Evolutionary conservation across 2,329 filamentous ascomycete species (phyloP).

Genomic region (Cladosporium sp.): DNA sequence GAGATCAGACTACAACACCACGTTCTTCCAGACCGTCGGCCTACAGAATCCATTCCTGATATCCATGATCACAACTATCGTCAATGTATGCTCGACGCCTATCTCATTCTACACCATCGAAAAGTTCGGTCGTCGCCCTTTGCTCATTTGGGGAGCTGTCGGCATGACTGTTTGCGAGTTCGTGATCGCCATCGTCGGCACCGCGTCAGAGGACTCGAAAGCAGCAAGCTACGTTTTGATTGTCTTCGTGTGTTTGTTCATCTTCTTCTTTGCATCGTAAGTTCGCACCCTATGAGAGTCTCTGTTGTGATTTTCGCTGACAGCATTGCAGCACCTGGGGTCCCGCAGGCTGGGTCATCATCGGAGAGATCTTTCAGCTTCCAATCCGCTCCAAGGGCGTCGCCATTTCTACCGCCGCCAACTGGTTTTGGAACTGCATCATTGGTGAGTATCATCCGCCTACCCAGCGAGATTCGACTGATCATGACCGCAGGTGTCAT

Average conservation of each 20-base stretch:
- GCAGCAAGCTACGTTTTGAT: constrained; percentile 62
- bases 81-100: constrained; percentile 85
- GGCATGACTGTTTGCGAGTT: constrained; percentile 87
- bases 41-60: constrained; percentile 80
- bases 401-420: constrained; percentile 81
- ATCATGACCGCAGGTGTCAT: constrained; percentile 62
- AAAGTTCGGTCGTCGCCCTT: constrained; percentile 74
- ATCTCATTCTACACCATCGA: constrained; percentile 88
- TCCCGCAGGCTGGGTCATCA: constrained; percentile 63
- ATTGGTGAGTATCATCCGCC: not conserved
- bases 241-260: constrained; percentile 86
- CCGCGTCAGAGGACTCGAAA: constrained; percentile 45
- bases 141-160: constrained; percentile 75
- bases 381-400: constrained; percentile 59
- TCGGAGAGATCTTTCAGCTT: constrained; percentile 87
- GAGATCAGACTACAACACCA: constrained; percentile 60
- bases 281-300: not conserved
- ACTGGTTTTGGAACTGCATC: constrained; percentile 85
- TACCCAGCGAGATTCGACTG: constrained; percentile 14
- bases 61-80: constrained; percentile 80
- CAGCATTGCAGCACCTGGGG: constrained; percentile 46
- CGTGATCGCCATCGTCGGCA: constrained; percentile 71
- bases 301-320: not conserved
- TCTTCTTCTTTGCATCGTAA: constrained; percentile 79
- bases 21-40: constrained; percentile 79